A percentile compares a stretch with the other conserved stretches of the same genome.
phyloP scores from a whole-genome alignment of 116 monocot genomes.

The Posidonia oceanica region DNA sequence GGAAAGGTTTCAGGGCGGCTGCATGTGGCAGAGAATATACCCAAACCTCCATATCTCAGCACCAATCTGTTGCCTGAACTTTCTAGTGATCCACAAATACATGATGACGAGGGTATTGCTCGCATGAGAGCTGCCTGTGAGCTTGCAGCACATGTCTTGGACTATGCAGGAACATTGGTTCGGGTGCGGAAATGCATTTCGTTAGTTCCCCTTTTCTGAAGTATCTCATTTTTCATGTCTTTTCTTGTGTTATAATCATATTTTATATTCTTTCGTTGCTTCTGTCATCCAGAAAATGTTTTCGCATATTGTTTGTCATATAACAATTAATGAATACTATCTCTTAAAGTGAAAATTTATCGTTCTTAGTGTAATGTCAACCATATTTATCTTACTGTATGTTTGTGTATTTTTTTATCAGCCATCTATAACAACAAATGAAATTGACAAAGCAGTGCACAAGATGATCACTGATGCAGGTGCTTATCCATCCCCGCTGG shows the following conservation, averaged over 20 bases:
- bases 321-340: background rate
- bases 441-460: conserved; percentile 99
- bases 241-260: background rate
- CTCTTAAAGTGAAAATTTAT: background rate
- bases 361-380: background rate
- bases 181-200: conserved; percentile 30
- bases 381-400: background rate
- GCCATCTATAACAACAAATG: conserved; percentile 97
- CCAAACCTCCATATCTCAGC: conserved; percentile 70
- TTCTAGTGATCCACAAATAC: conserved; percentile 60
- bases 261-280: background rate
- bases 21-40: conserved; percentile 68
- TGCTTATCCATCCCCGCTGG: conserved; percentile 98
- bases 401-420: conserved; percentile 27
- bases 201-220: background rate
- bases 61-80: conserved; percentile 57
- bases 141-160: conserved; percentile 95
- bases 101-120: conserved; percentile 67
- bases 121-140: conserved; percentile 80
- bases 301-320: background rate
- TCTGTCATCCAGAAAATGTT: background rate
- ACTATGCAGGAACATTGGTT: conserved; percentile 89
- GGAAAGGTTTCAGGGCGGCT: conserved; percentile 71
- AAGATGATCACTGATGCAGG: conserved; percentile 93
- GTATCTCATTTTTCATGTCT: background rate